A percentile compares a stretch with the other conserved stretches of the same genome.
These are phyloP conservation scores for Alternaria hordeiaustralica DNA, from an alignment of 2,329 filamentous ascomycete genomes.

Conservation along the genomic window DNA sequence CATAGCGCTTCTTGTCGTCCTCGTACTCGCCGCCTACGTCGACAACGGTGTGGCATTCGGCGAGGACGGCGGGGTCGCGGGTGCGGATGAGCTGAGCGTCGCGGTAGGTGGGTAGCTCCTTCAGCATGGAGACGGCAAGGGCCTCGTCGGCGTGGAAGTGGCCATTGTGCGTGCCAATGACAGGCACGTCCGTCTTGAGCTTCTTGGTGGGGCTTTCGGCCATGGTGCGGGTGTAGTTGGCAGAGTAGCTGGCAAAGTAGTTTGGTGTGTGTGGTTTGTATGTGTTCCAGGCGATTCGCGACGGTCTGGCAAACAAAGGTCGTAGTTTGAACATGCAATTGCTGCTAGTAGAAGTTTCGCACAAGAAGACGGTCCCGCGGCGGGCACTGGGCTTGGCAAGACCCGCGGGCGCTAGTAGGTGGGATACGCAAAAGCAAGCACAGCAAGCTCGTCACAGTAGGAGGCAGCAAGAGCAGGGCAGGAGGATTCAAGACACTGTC, in stretches of 20 bases:
- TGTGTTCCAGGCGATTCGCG: neutral
- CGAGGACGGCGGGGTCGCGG: slow-evolving; percentile 79
- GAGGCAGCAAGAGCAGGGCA: neutral
- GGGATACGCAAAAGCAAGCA: slow-evolving; percentile 2
- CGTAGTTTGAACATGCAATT: slow-evolving; percentile 27
- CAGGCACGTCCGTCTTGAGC: slow-evolving; percentile 72
- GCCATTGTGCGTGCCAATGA: slow-evolving; percentile 95
- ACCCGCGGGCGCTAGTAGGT: slow-evolving; percentile 13
- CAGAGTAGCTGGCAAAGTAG: neutral
- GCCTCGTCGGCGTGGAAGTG: slow-evolving; percentile 99
- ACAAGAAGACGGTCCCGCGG: slow-evolving; percentile 11
- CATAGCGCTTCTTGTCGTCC: slow-evolving; percentile 76
- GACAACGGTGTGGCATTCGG: slow-evolving; percentile 90
- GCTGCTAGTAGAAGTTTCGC: slow-evolving; percentile 15
- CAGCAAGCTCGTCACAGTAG: neutral
- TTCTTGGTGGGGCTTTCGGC: slow-evolving; percentile 68
- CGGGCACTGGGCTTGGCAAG: slow-evolving; percentile 19
- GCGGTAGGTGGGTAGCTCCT: slow-evolving; percentile 81
- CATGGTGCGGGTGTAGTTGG: slow-evolving; percentile 27
- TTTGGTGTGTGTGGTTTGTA: neutral
- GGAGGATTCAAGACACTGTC: neutral
- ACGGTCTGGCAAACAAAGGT: slow-evolving; percentile 1
- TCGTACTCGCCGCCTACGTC: slow-evolving; percentile 98
- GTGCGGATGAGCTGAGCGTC: slow-evolving; percentile 80
- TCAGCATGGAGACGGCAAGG: slow-evolving; percentile 94